These are phyloP conservation scores for Collybia nuda DNA, from an alignment of 768 basidiomycete species.

Conservation along the genomic window DNA sequence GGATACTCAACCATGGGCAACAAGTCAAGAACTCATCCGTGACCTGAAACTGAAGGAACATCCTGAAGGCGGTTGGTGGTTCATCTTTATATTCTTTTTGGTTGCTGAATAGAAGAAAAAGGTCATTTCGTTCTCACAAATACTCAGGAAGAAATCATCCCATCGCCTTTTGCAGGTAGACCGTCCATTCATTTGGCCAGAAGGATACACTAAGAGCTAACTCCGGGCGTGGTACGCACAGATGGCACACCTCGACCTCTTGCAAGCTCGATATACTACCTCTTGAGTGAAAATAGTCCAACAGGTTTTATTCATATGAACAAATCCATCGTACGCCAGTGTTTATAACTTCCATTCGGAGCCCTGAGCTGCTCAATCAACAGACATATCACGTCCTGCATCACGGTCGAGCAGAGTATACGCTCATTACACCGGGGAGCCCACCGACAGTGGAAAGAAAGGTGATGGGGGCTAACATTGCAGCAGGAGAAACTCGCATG, in stretches of 20 bases:
- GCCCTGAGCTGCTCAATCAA: not conserved
- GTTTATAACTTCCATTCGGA: not conserved
- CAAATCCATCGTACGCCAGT: conserved; percentile 39
- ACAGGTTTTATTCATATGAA: conserved; percentile 46
- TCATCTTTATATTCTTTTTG: too few relatives aligned
- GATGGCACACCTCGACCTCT: conserved; percentile 21
- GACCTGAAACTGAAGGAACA: too few relatives aligned
- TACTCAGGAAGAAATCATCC: too few relatives aligned
- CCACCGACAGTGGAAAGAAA: conserved; percentile 34
- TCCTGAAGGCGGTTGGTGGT: too few relatives aligned
- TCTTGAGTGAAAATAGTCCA: conserved; percentile 40
- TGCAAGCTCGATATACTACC: conserved; percentile 48
- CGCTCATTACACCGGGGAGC: conserved; percentile 33
- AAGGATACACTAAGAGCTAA: too few relatives aligned
- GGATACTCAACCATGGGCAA: too few relatives aligned
- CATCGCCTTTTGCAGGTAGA: too few relatives aligned
- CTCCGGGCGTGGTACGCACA: too few relatives aligned
- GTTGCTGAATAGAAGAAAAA: too few relatives aligned
- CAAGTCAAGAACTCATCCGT: too few relatives aligned
- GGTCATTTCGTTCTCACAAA: too few relatives aligned
- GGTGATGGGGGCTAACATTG: conserved; percentile 41
- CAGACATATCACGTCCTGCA: conserved; percentile 55
- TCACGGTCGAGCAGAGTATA: conserved; percentile 50
- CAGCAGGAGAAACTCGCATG: conserved; percentile 43
- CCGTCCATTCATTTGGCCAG: too few relatives aligned